Conservation (phyloP, 2,329 filamentous ascomycete species). For the Emergomyces africanus region DNA sequence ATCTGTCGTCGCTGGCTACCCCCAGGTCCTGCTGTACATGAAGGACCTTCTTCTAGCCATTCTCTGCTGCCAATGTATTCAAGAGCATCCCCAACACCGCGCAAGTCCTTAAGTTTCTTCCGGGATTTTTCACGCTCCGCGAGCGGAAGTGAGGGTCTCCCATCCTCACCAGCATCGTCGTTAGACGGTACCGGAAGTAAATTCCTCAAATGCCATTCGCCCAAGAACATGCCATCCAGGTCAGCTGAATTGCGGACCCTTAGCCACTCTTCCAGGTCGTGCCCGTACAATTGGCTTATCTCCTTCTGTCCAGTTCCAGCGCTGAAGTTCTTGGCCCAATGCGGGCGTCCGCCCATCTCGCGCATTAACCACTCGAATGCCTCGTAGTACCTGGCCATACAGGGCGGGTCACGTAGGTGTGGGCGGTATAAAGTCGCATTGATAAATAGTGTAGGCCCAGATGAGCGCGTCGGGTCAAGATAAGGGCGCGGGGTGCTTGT, state of each 20-base stretch:
- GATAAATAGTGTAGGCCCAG: slow-evolving; percentile 69
- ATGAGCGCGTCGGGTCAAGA: slow-evolving; percentile 57
- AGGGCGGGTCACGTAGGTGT: slow-evolving; percentile 65
- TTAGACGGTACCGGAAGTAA: slow-evolving; percentile 32
- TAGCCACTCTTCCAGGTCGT: slow-evolving; percentile 54
- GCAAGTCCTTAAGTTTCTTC: slow-evolving; percentile 14
- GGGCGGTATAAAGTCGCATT: slow-evolving; percentile 84
- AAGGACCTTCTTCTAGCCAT: slow-evolving; percentile 11
- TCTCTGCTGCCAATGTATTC: slow-evolving; percentile 30
- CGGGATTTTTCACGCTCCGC: slow-evolving; percentile 32
- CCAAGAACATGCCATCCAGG: slow-evolving; percentile 75
- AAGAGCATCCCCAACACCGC: slow-evolving; percentile 26
- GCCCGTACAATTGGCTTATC: slow-evolving; percentile 56
- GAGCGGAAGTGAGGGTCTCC: slow-evolving; percentile 19
- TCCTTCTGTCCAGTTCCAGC: slow-evolving; percentile 43
- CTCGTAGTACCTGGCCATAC: slow-evolving; percentile 65
- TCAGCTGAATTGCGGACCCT: slow-evolving; percentile 54
- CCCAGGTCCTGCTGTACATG: background rate
- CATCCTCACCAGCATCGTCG: slow-evolving; percentile 6
- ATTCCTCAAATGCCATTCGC: slow-evolving; percentile 72
- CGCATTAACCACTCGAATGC: slow-evolving; percentile 87
- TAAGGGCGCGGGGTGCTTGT: slow-evolving; percentile 43
- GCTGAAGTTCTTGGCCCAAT: slow-evolving; percentile 89
- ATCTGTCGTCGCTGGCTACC: background rate
- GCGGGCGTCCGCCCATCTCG: slow-evolving; percentile 66